Percentiles rank a stretch among this genome's conserved stretches.
Evolutionary conservation across 1,284 basidiomycete genomes (phyloP).

Genomic region (Phaffia rhodozyma): DNA sequence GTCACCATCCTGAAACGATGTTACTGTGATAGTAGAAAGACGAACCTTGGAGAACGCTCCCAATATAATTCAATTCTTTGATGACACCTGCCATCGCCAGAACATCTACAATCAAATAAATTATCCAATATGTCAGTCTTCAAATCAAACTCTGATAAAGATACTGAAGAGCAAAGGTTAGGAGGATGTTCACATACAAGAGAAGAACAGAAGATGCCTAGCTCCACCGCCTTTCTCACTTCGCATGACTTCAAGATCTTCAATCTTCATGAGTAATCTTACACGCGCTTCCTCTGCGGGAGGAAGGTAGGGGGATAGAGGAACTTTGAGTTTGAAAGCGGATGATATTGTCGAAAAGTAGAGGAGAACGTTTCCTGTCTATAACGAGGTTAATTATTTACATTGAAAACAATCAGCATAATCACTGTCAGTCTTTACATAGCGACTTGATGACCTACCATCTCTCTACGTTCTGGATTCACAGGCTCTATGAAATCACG

Average conservation of each 20-base stretch:
- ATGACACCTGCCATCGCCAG: conserved; percentile 51
- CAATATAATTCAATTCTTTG: conserved; percentile 66
- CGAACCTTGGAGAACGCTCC: conserved; percentile 62
- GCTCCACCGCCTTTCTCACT: conserved; percentile 48
- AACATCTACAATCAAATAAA: not conserved
- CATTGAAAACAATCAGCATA: not conserved
- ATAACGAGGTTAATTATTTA: not conserved
- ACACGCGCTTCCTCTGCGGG: conserved; percentile 73
- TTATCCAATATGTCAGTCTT: not conserved
- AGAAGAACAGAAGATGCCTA: conserved; percentile 74
- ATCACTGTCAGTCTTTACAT: not conserved
- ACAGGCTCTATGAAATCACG: conserved; percentile 80
- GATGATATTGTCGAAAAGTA: conserved; percentile 80
- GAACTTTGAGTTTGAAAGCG: conserved; percentile 76
- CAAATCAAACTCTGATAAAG: no score
- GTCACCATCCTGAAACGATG: not conserved
- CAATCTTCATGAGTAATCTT: conserved; percentile 66
- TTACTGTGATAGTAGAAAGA: conserved; percentile 37
- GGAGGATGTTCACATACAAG: conserved; percentile 1
- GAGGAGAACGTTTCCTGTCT: conserved; percentile 81
- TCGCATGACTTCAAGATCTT: conserved; percentile 65
- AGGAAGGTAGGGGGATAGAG: conserved; percentile 86
- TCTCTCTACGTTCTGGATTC: conserved; percentile 71
- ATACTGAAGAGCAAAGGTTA: not conserved
- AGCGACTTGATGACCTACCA: conserved; percentile 37